Percentiles rank a stretch among this genome's conserved stretches.
These are phyloP conservation scores for Pyracantha coccinea DNA, from an alignment of 331 rosid species.

Conservation along the genomic window DNA sequence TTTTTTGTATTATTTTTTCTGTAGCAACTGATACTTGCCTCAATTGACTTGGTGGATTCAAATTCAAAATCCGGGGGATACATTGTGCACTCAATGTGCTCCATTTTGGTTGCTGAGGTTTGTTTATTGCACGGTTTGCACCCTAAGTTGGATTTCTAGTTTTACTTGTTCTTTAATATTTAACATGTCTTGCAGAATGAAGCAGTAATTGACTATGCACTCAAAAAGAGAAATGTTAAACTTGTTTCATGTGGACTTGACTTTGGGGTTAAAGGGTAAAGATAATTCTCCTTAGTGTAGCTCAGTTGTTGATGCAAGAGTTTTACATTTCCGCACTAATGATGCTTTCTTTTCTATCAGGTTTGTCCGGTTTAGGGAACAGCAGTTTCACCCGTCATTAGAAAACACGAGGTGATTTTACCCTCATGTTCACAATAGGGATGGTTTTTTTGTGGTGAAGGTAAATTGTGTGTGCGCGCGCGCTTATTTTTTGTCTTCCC, in stretches of 20 bases:
- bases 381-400: slow-evolving; percentile 81
- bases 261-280: slow-evolving; percentile 91
- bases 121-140: slow-evolving; percentile 8
- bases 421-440: slow-evolving; percentile 95
- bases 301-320: neutral
- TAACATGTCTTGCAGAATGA: slow-evolving; percentile 53
- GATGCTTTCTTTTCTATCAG: slow-evolving; percentile 31
- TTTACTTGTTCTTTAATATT: neutral
- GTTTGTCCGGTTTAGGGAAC: slow-evolving; percentile 73
- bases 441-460: slow-evolving; percentile 97
- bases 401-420: slow-evolving; percentile 93
- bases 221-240: slow-evolving; percentile 79
- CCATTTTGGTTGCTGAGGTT: slow-evolving; percentile 97
- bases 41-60: slow-evolving; percentile 94
- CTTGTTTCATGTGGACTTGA: slow-evolving; percentile 93
- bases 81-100: slow-evolving; percentile 88
- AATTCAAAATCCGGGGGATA: slow-evolving; percentile 94
- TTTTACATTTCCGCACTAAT: neutral
- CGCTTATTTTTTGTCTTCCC: neutral
- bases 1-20: neutral
- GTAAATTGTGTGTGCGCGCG: slow-evolving; percentile 13
- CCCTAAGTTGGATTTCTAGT: slow-evolving; percentile 1
- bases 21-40: slow-evolving; percentile 83
- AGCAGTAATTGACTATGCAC: slow-evolving; percentile 87
- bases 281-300: neutral